Base-by-base conservation (phyloP, 2,329 filamentous ascomycete species). In the Alternaria arbusti region DNA sequence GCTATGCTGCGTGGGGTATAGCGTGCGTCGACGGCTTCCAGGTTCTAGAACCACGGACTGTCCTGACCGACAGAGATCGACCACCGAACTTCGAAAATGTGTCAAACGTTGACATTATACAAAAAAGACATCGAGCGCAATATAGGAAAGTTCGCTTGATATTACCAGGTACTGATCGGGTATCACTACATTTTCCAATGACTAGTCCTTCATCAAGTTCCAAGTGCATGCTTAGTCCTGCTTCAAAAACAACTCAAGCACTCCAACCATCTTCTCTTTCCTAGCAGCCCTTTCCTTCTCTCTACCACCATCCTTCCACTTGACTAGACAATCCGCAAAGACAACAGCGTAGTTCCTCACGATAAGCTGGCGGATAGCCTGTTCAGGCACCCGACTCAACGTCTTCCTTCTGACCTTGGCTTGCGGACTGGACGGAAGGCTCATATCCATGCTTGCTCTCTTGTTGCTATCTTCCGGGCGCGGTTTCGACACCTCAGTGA, bases 241-340 rank as follows among this genome's bases (percentile, higher is more conserved):
- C 8, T 36, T 52, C 36, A 93, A 74, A 68, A 96, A 96, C 26
- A 93, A 81, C 75, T 94, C 91, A 28, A 96, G 76, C 12, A 94
- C 80, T 10, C 85, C 85, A 59, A 85, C 84, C 82, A 89, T 91
- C 75, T 87, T 87, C 61, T 91, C 91, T 66, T 90, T 88, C 13
- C 84, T 79, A 0, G 82, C 80, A 63, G 84, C 89, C 68, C 82
- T 87, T 63, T 91, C 90, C 78, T 87, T 88, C 6, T 87, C 87
- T 63, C 80, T 85, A 20, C 69, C 71, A 3, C 65, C 63, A 5
- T 76, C 70, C 1, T 81, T 75, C 3, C 81, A 76, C 8, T 89
- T 85, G 63, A 94, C 90, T 12, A 93, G 83, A 0, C 88, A 83
- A 1, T 82, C 82, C 1, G 88, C 87, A 68, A 96, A 90, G 0